These are phyloP conservation scores for Alternaria sp. DNA, from an alignment of 2,329 filamentous ascomycete species.

Conservation along the genomic window DNA sequence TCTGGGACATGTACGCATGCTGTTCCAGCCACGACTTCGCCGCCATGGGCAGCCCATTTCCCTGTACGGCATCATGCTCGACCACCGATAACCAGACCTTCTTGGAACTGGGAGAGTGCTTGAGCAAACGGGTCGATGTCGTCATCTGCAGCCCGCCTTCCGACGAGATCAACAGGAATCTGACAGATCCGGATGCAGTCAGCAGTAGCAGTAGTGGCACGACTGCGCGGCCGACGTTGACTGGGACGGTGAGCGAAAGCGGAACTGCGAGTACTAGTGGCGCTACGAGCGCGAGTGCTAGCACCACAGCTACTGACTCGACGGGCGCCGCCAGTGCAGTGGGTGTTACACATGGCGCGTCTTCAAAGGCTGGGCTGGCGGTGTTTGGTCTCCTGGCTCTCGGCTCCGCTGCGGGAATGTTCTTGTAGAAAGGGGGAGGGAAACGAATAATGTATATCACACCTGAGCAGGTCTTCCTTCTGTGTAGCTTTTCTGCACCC, in stretches of 20 bases:
- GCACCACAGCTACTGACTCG: not conserved
- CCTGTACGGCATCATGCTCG: constrained; percentile 25
- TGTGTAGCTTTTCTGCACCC: not conserved
- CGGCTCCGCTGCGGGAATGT: constrained; percentile 20
- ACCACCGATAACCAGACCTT: constrained; percentile 18
- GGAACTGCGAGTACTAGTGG: constrained; percentile 9
- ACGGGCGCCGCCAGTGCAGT: constrained; percentile 14
- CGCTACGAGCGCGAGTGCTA: not conserved
- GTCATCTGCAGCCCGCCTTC: constrained; percentile 26
- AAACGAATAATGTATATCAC: not conserved
- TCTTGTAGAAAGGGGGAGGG: constrained; percentile 7
- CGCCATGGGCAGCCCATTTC: constrained; percentile 14
- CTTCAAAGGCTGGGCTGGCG: constrained; percentile 16
- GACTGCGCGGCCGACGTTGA: not conserved
- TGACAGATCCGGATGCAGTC: constrained; percentile 3
- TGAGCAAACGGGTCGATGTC: constrained; percentile 28
- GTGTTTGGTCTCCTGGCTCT: constrained; percentile 22
- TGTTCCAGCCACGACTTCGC: constrained; percentile 23
- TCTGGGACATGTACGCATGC: constrained; percentile 36
- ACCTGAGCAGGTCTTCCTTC: not conserved
- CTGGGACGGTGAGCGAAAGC: not conserved
- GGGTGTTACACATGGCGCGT: constrained; percentile 3
- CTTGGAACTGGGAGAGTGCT: constrained; percentile 32
- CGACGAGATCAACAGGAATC: constrained; percentile 13
- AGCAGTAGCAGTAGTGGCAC: constrained; percentile 10